Conservation (phyloP, 306 rosid genomes). For the Trichosanthes cucumerina region DNA sequence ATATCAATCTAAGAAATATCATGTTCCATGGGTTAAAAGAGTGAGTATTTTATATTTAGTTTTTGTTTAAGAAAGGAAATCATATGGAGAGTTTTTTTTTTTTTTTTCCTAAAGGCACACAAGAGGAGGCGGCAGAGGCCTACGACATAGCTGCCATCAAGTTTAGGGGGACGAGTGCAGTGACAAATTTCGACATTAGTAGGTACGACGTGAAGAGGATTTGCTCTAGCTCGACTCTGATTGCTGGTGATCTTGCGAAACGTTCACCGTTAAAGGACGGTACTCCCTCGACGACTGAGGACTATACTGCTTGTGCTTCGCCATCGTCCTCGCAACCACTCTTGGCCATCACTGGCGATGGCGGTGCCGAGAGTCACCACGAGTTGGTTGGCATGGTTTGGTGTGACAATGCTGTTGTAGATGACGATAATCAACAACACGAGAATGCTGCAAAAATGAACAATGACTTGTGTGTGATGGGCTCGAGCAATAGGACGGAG, state of each 20-base stretch:
- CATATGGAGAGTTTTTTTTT: not conserved
- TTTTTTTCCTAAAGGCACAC: conserved; percentile 45
- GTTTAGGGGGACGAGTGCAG: conserved; percentile 92
- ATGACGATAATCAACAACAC: conserved; percentile 9
- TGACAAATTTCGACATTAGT: conserved; percentile 89
- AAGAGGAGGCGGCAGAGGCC: conserved; percentile 99
- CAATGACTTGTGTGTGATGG: not conserved
- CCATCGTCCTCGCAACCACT: conserved; percentile 40
- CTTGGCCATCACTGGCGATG: conserved; percentile 27
- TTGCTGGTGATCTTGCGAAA: conserved; percentile 75
- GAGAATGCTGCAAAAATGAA: not conserved
- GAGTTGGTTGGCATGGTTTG: conserved; percentile 65
- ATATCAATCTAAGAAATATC: not conserved
- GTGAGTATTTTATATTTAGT: not conserved
- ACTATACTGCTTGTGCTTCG: conserved; percentile 30
- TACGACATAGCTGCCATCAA: conserved; percentile 98
- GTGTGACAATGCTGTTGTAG: conserved; percentile 20
- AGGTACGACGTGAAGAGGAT: conserved; percentile 94
- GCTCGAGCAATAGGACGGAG: conserved; percentile 21
- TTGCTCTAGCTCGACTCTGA: conserved; percentile 91
- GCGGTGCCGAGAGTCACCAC: conserved; percentile 28
- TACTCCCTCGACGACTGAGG: conserved; percentile 10
- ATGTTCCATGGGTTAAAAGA: not conserved
- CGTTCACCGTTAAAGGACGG: conserved; percentile 46
- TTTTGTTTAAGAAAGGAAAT: not conserved